These are phyloP conservation scores for Dryadomyces sulphureus DNA, from an alignment of 2,329 filamentous ascomycete species.

Conservation along the genomic window DNA sequence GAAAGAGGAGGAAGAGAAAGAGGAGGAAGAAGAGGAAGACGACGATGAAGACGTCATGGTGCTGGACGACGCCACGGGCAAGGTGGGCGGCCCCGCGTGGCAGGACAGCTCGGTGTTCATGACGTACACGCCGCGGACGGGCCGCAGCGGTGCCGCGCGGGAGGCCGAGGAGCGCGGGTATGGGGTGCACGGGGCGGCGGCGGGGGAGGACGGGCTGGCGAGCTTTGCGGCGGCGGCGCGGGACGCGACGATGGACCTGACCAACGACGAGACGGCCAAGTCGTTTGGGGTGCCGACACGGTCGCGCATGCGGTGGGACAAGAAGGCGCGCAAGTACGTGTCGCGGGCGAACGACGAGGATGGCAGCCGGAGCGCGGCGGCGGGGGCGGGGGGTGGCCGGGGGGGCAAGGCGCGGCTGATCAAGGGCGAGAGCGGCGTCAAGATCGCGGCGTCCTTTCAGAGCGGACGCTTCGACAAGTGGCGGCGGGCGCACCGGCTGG, in stretches of 20 bases:
- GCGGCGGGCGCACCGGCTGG: constrained; percentile 74
- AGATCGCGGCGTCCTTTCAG: constrained; percentile 88
- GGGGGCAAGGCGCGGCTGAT: constrained; percentile 42
- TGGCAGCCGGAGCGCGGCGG: constrained; percentile 45
- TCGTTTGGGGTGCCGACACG: constrained; percentile 65
- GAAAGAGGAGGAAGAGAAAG: constrained; percentile 23
- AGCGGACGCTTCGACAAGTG: constrained; percentile 87
- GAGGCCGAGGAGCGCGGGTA: constrained; percentile 83
- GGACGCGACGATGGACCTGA: constrained; percentile 79
- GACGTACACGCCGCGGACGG: constrained; percentile 75
- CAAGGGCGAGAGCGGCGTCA: constrained; percentile 80
- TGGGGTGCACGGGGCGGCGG: constrained; percentile 73
- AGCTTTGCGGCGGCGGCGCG: constrained; percentile 85
- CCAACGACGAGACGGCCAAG: constrained; percentile 71
- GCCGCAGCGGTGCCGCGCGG: constrained; percentile 30
- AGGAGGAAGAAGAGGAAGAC: constrained; percentile 18
- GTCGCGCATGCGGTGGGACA: constrained; percentile 83
- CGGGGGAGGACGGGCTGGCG: constrained; percentile 26
- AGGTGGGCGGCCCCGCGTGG: constrained; percentile 36
- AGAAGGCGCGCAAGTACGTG: constrained; percentile 93
- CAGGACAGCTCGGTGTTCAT: constrained; percentile 88
- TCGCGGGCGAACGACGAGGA: constrained; percentile 86
- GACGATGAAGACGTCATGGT: constrained; percentile 41
- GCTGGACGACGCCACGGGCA: constrained; percentile 36
- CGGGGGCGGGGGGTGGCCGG: constrained; percentile 25